Percentiles rank a stretch among this genome's conserved stretches.
phyloP scores from a whole-genome alignment of 108 stramenopile species.

The Pseudonitzschia pungens region DNA sequence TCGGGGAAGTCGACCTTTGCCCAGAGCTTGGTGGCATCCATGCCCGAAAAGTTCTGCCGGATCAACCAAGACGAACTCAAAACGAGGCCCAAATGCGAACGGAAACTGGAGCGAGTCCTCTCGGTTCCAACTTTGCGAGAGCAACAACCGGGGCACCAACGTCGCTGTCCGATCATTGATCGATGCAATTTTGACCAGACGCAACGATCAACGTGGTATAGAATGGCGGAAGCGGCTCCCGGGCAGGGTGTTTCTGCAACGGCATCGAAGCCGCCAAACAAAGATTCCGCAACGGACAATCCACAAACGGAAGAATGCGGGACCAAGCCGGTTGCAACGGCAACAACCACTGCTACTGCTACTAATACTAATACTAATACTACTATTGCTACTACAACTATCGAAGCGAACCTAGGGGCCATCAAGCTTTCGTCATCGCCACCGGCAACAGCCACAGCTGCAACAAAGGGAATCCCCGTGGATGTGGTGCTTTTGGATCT shows the following conservation, averaged over 20 bases:
- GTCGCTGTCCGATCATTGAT: conserved; percentile 50
- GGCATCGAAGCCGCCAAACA: not conserved
- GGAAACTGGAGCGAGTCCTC: conserved; percentile 16
- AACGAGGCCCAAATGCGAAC: conserved; percentile 47
- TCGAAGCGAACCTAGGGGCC: not conserved
- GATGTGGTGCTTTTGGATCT: conserved; percentile 26
- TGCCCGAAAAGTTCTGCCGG: conserved; percentile 52
- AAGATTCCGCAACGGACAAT: not conserved
- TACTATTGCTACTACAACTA: too few relatives aligned
- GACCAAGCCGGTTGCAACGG: not conserved
- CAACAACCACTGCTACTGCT: too few relatives aligned
- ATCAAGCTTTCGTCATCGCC: not conserved
- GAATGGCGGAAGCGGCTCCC: conserved; percentile 9
- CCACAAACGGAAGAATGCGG: not conserved
- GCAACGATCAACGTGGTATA: conserved; percentile 54
- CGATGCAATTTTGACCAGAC: conserved; percentile 61
- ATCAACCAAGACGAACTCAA: conserved; percentile 69
- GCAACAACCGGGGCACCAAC: not conserved
- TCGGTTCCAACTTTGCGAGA: not conserved
- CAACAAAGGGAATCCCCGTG: conserved; percentile 18
- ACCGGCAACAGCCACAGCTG: not conserved
- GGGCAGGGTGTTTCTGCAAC: not conserved
- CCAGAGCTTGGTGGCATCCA: conserved; percentile 35
- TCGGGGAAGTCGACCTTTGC: conserved; percentile 69
- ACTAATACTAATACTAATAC: too few relatives aligned